A percentile compares a stretch with the other conserved stretches of the same genome.
phyloP scores from a whole-genome alignment of 352 stramenopile species.

The Phytopythium kandeliae region DNA sequence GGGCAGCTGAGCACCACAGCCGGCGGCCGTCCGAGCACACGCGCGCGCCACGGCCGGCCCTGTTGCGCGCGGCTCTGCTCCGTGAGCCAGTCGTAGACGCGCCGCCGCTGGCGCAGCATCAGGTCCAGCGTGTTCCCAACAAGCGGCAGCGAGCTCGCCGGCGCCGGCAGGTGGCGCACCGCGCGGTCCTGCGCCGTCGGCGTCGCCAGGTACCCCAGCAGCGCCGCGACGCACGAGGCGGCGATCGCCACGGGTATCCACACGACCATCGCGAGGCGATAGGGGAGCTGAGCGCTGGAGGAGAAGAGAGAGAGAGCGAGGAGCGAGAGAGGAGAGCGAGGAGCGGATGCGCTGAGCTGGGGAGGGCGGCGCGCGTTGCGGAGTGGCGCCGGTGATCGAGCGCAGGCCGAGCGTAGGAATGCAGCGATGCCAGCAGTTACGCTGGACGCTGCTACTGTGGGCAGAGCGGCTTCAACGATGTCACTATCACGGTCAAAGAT shows the following conservation, averaged over 20 bases:
- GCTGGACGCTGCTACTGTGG: too few relatives aligned
- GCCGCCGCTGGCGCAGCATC: constrained; percentile 26
- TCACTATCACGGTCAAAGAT: too few relatives aligned
- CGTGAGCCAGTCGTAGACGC: constrained; percentile 56
- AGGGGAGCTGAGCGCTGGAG: too few relatives aligned
- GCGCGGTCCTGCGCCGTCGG: constrained; percentile 20
- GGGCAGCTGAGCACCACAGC: constrained; percentile 35
- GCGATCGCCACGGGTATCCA: constrained; percentile 11
- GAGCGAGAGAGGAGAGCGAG: background rate
- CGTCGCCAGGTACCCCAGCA: constrained; percentile 22
- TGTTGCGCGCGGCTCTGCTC: constrained; percentile 37
- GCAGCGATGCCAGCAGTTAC: too few relatives aligned
- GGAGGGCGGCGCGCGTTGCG: too few relatives aligned
- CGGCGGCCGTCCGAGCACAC: constrained; percentile 25
- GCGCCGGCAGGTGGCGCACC: constrained; percentile 27
- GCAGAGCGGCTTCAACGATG: too few relatives aligned
- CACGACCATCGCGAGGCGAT: background rate
- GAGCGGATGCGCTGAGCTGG: too few relatives aligned
- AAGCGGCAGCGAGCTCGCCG: constrained; percentile 34
- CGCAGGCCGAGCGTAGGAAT: too few relatives aligned
- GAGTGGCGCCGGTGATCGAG: too few relatives aligned
- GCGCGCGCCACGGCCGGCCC: constrained; percentile 39
- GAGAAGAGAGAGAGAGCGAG: background rate
- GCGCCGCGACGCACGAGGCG: constrained; percentile 11
- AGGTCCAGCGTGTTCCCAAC: constrained; percentile 57